These are phyloP conservation scores for Coniochaeta hoffmannii DNA, from an alignment of 2,329 filamentous ascomycete species.

Conservation along the genomic window DNA sequence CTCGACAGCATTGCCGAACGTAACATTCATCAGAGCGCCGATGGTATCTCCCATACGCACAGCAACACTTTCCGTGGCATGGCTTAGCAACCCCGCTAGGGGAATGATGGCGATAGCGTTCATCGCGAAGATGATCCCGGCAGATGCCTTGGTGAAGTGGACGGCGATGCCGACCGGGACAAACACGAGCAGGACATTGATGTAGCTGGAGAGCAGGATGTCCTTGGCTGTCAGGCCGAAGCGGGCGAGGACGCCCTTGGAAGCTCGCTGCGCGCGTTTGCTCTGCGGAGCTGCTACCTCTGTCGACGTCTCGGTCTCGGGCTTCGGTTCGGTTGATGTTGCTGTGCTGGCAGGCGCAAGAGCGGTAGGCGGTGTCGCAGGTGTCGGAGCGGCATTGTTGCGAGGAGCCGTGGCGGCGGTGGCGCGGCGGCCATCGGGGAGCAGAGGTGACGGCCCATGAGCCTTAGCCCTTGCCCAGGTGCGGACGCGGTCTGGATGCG, in stretches of 20 bases:
- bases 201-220: conserved; percentile 64
- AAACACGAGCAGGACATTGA: conserved; percentile 71
- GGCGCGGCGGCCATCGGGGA: conserved; percentile 26
- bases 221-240: conserved; percentile 46
- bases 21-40: conserved; percentile 67
- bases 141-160: conserved; percentile 44
- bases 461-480: conserved; percentile 46
- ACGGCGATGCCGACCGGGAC: conserved; percentile 70
- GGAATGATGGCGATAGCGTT: conserved; percentile 72
- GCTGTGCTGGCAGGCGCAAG: background rate
- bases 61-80: conserved; percentile 70
- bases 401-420: background rate
- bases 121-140: conserved; percentile 62
- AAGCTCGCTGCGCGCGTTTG: conserved; percentile 11
- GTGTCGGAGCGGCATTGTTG: conserved; percentile 8
- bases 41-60: conserved; percentile 65
- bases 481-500: conserved; percentile 42
- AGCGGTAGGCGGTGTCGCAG: conserved; percentile 9
- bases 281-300: conserved; percentile 15
- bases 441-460: conserved; percentile 40
- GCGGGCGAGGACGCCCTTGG: conserved; percentile 19
- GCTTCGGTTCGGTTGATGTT: conserved; percentile 9
- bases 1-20: conserved; percentile 73
- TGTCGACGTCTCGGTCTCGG: conserved; percentile 16
- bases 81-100: conserved; percentile 62